Conservation (phyloP, 139 green algal species). For the Chlorella sp. region DNA sequence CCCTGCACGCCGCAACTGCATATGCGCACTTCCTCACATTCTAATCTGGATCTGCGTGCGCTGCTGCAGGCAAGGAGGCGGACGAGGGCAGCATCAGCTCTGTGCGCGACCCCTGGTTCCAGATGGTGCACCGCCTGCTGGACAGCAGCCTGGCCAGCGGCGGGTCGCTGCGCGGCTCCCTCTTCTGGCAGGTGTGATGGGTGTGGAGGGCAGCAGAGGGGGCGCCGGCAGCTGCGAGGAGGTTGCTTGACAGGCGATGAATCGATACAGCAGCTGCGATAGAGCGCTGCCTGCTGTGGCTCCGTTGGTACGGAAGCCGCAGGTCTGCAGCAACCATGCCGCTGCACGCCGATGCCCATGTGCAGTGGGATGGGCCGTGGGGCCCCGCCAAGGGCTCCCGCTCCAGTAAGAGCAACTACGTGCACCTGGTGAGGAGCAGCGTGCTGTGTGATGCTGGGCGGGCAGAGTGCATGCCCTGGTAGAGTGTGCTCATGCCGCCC, state of each 20-base stretch:
- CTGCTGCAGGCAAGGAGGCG: conserved; percentile 4
- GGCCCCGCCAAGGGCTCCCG: background rate
- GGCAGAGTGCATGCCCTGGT: too few relatives aligned
- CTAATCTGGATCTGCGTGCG: too few relatives aligned
- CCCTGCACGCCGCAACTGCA: too few relatives aligned
- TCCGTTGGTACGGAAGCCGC: too few relatives aligned
- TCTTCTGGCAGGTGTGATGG: conserved; percentile 40
- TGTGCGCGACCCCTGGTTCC: conserved; percentile 28
- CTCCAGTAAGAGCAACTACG: background rate
- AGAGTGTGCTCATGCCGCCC: too few relatives aligned
- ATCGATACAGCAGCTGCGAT: background rate
- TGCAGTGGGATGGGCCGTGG: conserved; percentile 19
- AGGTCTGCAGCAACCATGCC: background rate
- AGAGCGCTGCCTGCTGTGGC: too few relatives aligned
- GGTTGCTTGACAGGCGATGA: background rate
- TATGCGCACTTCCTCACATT: too few relatives aligned
- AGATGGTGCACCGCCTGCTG: conserved; percentile 9
- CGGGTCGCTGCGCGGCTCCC: conserved; percentile 1
- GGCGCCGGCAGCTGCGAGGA: too few relatives aligned
- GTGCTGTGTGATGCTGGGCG: too few relatives aligned
- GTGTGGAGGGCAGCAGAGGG: too few relatives aligned
- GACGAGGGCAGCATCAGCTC: background rate
- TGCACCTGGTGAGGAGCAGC: background rate
- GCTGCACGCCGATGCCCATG: background rate
- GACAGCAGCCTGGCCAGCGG: background rate